These are phyloP conservation scores for Coemansia erecta DNA, from an alignment of 192 early-diverging fungal species.

Conservation along the genomic window DNA sequence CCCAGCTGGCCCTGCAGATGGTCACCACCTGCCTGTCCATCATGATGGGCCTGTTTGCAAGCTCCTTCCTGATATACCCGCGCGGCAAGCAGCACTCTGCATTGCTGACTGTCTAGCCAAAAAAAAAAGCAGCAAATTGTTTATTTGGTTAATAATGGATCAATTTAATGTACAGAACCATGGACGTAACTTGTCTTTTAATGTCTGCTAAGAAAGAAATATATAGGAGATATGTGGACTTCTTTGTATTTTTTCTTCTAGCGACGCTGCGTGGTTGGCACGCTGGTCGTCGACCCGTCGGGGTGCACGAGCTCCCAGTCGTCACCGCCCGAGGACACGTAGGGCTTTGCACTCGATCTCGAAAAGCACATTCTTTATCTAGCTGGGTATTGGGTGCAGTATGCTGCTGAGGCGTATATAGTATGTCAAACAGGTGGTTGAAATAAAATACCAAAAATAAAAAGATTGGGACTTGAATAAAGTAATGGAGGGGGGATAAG, in stretches of 20 bases:
- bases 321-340: background rate
- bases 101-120: constrained; percentile 32
- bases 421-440: too few species aligned
- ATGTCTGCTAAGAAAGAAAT: too few species aligned
- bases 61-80: constrained; percentile 61
- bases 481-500: too few species aligned
- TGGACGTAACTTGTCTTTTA: too few species aligned
- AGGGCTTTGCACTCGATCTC: background rate
- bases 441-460: too few species aligned
- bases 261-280: background rate
- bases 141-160: too few species aligned
- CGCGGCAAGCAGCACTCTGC: constrained; percentile 43
- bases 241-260: too few species aligned
- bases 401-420: too few species aligned
- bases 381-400: too few species aligned
- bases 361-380: background rate
- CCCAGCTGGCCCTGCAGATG: constrained; percentile 56
- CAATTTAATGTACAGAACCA: background rate
- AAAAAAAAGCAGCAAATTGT: background rate
- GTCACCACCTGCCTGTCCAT: constrained; percentile 64
- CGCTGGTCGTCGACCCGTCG: background rate
- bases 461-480: too few species aligned
- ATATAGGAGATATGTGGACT: too few species aligned
- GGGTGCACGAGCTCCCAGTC: background rate
- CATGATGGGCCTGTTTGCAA: constrained; percentile 67